phyloP scores from a whole-genome alignment of 176 grass and related monocot genomes.

The Avena atlantica region DNA sequence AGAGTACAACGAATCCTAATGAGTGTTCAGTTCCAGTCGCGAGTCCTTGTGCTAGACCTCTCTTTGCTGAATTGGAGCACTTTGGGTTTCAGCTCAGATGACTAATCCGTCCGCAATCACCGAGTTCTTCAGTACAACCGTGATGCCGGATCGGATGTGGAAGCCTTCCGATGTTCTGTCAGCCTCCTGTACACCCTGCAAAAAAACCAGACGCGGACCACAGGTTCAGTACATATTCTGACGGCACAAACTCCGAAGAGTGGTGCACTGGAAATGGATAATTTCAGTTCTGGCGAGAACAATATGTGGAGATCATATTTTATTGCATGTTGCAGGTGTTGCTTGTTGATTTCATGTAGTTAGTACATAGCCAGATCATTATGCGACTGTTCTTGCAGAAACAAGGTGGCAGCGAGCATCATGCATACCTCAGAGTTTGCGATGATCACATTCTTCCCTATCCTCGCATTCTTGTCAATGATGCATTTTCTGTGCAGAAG shows the following conservation, averaged over 20 bases:
- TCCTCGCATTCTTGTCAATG: constrained; percentile 91
- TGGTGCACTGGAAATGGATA: neutral
- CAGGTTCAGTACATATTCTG: constrained; percentile 26
- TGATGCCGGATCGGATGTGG: constrained; percentile 89
- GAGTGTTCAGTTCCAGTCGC: constrained; percentile 25
- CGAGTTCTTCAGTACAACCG: constrained; percentile 82
- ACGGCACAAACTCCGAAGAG: neutral
- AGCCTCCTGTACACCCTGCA: constrained; percentile 75
- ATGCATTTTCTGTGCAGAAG: constrained; percentile 72
- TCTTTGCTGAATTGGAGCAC: neutral
- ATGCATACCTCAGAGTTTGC: constrained; percentile 72
- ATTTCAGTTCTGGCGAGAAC: too few species aligned
- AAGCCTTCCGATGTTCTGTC: constrained; percentile 86
- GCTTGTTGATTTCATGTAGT: constrained; percentile 4
- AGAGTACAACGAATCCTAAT: constrained; percentile 35
- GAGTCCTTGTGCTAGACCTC: constrained; percentile 14
- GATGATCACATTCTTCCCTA: constrained; percentile 81
- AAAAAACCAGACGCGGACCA: constrained; percentile 26
- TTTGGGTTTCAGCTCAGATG: constrained; percentile 50
- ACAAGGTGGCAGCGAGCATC: constrained; percentile 26
- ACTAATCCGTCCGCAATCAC: constrained; percentile 70
- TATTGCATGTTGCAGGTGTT: neutral
- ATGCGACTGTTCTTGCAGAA: neutral
- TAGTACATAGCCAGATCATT: neutral
- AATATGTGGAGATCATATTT: neutral